Percentiles rank a stretch among this genome's conserved stretches.
phyloP scores from a whole-genome alignment of 2,329 filamentous ascomycete species.

The Aspergillus persii region DNA sequence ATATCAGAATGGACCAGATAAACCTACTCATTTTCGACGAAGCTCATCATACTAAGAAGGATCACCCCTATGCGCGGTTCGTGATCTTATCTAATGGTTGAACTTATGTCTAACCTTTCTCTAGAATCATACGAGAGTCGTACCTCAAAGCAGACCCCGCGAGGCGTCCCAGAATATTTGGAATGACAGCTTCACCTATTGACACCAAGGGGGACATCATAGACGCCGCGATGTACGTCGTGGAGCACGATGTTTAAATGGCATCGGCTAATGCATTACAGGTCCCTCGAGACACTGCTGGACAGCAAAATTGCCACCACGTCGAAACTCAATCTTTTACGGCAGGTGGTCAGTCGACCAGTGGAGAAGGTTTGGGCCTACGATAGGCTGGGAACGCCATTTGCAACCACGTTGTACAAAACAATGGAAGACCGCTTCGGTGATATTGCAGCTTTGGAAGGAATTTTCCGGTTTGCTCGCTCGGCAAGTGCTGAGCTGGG shows the following conservation, averaged over 20 bases:
- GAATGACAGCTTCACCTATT: constrained; percentile 95
- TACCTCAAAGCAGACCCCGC: constrained; percentile 57
- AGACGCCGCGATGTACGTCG: constrained; percentile 58
- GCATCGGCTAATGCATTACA: constrained; percentile 19
- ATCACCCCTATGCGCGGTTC: constrained; percentile 77
- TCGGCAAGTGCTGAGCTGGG: constrained; percentile 67
- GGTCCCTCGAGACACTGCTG: constrained; percentile 71
- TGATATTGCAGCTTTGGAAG: constrained; percentile 53
- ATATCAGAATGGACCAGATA: constrained; percentile 76
- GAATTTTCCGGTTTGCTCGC: constrained; percentile 59
- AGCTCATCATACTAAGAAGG: constrained; percentile 92
- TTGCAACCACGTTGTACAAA: constrained; percentile 64
- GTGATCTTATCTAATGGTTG: background rate
- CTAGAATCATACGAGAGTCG: constrained; percentile 78
- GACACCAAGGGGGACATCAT: constrained; percentile 75
- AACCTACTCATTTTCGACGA: constrained; percentile 94
- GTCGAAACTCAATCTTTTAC: constrained; percentile 58
- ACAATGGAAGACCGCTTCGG: constrained; percentile 55
- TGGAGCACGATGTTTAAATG: background rate
- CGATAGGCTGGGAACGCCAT: constrained; percentile 52
- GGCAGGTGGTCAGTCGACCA: constrained; percentile 59
- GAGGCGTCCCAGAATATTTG: constrained; percentile 73
- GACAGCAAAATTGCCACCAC: constrained; percentile 82
- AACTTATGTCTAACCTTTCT: constrained; percentile 7
- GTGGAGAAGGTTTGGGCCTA: constrained; percentile 59